Base-by-base conservation (phyloP, 2,329 filamentous ascomycete species). In the Phoma sp. region DNA sequence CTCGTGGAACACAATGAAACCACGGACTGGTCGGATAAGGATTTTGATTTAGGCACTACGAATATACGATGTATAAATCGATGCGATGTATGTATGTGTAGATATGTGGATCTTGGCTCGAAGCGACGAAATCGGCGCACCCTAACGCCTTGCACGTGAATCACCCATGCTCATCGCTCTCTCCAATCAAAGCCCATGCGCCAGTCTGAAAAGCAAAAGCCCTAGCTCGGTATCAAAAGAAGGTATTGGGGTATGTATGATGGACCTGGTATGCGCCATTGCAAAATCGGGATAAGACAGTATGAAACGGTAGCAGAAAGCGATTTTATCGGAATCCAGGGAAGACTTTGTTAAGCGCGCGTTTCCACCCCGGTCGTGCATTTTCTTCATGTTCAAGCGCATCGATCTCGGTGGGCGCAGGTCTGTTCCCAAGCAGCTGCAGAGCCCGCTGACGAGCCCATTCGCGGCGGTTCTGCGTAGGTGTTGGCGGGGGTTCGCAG, bases 391-490 rank as follows among this genome's bases (percentile, higher is more conserved):
- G 38, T 11, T 54, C 51, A 11, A 45, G 36, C 2, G 33, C 24
- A 5, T 27, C 55, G 59, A 10, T 4, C 4, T 43, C 38, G 18
- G 56, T 47, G 2, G 69, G 66, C 10, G 54, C 59, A 9, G 64
- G 56, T 2, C 60, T 57, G 38, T 63, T 63, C n/a, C 77, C 78
- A 4, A 80, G 68, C 62, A 81, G 71, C 8, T 72, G 66, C n/a
- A 79, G 55, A 8, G 78, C 78, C 40, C 79, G 68, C 54, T 78
- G 75, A 4, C 77, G 71, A 4, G 78, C 77, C 77, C 78, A 79
- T 53, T 80, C 77, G 47, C 77, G 64, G 35, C 77, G 68, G 30
- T 73, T 69, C 4, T 68, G 67, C 0, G 61, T 37, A 13, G 13
- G 24, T n/a, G 37, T 10, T 3, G 37, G 18, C 10, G 38, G 38